Conservation (phyloP, 768 basidiomycete species). For the Auricularia sp. region DNA sequence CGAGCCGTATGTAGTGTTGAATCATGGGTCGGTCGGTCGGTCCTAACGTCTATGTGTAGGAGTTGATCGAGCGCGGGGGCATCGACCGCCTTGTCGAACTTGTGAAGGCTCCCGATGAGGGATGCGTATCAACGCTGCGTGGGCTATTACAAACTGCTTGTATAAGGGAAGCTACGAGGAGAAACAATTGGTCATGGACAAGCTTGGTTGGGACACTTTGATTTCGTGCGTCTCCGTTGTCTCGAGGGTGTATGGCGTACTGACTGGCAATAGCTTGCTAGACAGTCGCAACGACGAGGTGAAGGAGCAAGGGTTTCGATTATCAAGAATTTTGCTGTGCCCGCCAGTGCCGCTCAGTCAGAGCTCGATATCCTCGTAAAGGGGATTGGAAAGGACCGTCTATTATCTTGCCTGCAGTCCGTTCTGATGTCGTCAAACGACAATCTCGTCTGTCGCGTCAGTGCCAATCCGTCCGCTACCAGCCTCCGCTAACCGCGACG, state of each 20-base stretch:
- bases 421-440: conserved; percentile 45
- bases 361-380: neutral
- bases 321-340: conserved; percentile 41
- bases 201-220: conserved; percentile 57
- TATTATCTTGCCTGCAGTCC: conserved; percentile 37
- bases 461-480: conserved; percentile 4
- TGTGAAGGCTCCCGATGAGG: conserved; percentile 40
- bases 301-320: conserved; percentile 64
- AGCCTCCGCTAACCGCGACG: neutral
- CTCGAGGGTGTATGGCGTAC: neutral
- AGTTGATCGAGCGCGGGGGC: conserved; percentile 57
- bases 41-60: conserved; percentile 25
- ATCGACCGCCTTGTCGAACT: conserved; percentile 56
- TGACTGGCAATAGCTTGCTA: conserved; percentile 34
- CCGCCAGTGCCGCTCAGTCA: neutral
- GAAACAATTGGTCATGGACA: conserved; percentile 58
- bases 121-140: conserved; percentile 64
- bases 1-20: conserved; percentile 42
- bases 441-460: conserved; percentile 45
- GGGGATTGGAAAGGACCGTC: conserved; percentile 36
- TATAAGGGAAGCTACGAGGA: conserved; percentile 49
- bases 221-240: neutral
- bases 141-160: conserved; percentile 81
- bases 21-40: neutral
- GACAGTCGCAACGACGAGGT: conserved; percentile 42